A percentile compares a stretch with the other conserved stretches of the same genome.
Conservation (phyloP, 1,284 basidiomycete species). For the Meripilus lineatus region DNA sequence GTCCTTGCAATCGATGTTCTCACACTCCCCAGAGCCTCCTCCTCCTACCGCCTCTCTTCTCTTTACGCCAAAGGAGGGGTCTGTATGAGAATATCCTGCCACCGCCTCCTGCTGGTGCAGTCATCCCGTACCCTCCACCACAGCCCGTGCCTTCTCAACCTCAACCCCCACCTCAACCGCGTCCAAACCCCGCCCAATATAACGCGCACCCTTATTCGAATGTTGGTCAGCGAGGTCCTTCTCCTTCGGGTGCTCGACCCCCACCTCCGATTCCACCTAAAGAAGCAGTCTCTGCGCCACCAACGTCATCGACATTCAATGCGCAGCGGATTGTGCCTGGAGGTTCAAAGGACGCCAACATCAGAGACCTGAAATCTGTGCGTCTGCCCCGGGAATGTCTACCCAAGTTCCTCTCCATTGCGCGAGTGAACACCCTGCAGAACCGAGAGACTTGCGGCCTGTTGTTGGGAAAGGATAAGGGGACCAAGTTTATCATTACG, state of each 20-base stretch:
- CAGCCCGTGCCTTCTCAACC: conserved; percentile 13
- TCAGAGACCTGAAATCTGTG: conserved; percentile 50
- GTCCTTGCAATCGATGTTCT: conserved; percentile 51
- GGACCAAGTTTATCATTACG: conserved; percentile 64
- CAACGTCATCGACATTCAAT: conserved; percentile 5
- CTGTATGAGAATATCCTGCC: conserved; percentile 22
- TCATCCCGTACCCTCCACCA: conserved; percentile 16
- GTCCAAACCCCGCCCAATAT: conserved; percentile 11
- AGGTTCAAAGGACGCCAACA: conserved; percentile 25
- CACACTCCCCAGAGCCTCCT: conserved; percentile 18
- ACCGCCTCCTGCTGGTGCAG: conserved; percentile 18
- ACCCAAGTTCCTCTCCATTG: conserved; percentile 67
- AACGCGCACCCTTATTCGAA: conserved; percentile 13
- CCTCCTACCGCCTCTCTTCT: conserved; percentile 23
- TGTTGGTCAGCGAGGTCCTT: conserved; percentile 16
- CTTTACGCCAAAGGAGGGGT: conserved; percentile 19
- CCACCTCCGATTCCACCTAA: conserved; percentile 15
- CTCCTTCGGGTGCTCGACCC: conserved; percentile 18
- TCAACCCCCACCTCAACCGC: conserved; percentile 11
- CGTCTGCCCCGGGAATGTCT: conserved; percentile 67
- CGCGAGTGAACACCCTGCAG: conserved; percentile 51
- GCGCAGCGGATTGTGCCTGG: conserved; percentile 22
- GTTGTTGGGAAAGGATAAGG: conserved; percentile 51
- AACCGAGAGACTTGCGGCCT: conserved; percentile 66
- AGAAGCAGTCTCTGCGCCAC: conserved; percentile 12